These are phyloP conservation scores for Trametes hirsuta DNA, from an alignment of 1,284 basidiomycete genomes.

Conservation along the genomic window DNA sequence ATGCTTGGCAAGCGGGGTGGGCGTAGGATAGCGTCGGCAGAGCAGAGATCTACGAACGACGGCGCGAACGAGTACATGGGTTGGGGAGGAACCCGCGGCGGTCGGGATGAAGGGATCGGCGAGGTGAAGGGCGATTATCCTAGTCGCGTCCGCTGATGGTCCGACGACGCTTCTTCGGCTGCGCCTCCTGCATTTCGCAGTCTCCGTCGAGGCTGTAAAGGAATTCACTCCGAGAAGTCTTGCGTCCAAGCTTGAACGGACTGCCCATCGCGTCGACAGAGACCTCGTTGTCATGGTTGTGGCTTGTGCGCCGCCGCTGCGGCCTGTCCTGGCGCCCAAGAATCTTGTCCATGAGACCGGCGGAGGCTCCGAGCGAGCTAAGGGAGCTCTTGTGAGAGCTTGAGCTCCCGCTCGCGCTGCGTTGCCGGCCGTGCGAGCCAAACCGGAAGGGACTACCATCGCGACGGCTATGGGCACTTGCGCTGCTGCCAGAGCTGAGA, in stretches of 20 bases:
- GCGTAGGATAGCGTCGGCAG: not conserved
- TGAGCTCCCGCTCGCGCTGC: constrained; percentile 17
- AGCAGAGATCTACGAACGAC: not conserved
- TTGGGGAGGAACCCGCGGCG: too few relatives aligned
- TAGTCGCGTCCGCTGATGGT: constrained; percentile 30
- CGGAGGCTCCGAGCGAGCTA: constrained; percentile 2
- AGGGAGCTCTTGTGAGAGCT: constrained; percentile 18
- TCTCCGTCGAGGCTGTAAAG: constrained; percentile 30
- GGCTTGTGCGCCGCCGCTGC: constrained; percentile 20
- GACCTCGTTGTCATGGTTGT: constrained; percentile 25
- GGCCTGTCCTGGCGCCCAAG: constrained; percentile 22
- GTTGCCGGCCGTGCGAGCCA: constrained; percentile 2
- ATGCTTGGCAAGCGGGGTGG: not conserved
- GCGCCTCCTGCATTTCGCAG: constrained; percentile 25
- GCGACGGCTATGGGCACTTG: constrained; percentile 27
- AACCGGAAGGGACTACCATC: constrained; percentile 10
- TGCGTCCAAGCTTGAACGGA: constrained; percentile 29
- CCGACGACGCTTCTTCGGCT: constrained; percentile 33
- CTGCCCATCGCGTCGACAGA: constrained; percentile 20
- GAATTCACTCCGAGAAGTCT: constrained; percentile 30
- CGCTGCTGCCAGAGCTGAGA: constrained; percentile 4
- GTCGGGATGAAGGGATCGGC: not conserved
- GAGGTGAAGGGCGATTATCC: not conserved
- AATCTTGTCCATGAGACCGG: constrained; percentile 35
- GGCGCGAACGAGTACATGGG: not conserved